Base-by-base conservation (phyloP, 768 basidiomycete genomes). In the Agaricus subrufescens region DNA sequence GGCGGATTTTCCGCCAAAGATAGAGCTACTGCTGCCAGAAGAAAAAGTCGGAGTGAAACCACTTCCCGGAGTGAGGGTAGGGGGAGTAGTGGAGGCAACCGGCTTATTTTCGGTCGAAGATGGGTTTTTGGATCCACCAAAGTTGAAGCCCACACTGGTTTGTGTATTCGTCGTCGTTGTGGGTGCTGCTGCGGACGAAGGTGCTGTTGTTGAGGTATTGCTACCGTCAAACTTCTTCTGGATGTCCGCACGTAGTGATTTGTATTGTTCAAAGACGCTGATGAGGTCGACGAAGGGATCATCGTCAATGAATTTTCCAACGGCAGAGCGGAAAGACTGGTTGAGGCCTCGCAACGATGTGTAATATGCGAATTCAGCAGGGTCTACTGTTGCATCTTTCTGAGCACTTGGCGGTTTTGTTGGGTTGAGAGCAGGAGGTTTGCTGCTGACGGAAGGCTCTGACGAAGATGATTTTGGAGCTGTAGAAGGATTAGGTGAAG, bases 321-420 rank as follows among this genome's bases (percentile, higher is more conserved):
- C 66, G 12, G 80, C 76, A n/a, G 78, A 71, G 25, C 87, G 65
- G 58, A 91, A 73, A 2, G 86, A 87, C 34, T 78, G 69, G 63
- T 91, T 91, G 42, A 91, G 75, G 12, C 88, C 89, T 37, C 89
- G 84, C n/a, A 91, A 77, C 26, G 83, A 80, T 40, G 72, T 80
- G 70, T 83, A 89, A 65, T 85, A 89, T 51, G 81, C 80, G 14
- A 82, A 61, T 37, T 77, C 74, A 14, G 62, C 61, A 31, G 71
- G 63, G 38, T 69, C 64, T n/a, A 60, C 68, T 58, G 61, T 71
- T 60, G 60, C 61, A 53, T 60, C 50, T 54, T 57, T 60, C 60
- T 26, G 50, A 31, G 29, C 43, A 14, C 11, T 34, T 34, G 59
- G 45, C 15, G 52, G 42, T 25, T 63, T 34, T 42, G 60, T 45